Base-by-base conservation (phyloP, 352 stramenopile species). In the Phytophthora foliorum region DNA sequence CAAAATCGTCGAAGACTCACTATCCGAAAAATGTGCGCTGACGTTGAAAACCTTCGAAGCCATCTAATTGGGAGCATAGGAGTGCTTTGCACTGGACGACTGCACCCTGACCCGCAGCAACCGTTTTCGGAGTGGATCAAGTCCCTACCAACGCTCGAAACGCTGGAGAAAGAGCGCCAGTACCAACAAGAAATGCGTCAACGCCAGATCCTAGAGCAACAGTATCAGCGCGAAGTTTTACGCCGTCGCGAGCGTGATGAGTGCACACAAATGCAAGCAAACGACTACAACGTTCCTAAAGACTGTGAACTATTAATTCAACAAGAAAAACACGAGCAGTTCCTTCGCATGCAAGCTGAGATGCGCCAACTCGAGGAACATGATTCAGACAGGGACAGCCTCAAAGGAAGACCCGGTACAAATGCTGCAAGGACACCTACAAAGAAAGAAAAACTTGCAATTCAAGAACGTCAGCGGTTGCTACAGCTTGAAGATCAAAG, bases 141-240 rank as follows among this genome's bases (percentile, higher is more conserved):
- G 21, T 90, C 84, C 0, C 63, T 92, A 16, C 62, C 75, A 39
- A 91, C 84, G 16, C 69, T 91, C 16, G 71, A 91, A 24, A 89
- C 70, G 38, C 63, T 73, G 11, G 69, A 87, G 21, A 69, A 67
- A 29, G 78, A 84, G 13, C 67, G 67, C 0, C 57, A 69, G 36
- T 51, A 72, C 11, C 62, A 80, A 29, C 65, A 84, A 44, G 67
- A 81, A 54, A 65, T 78, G 57, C 77, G 69, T 2, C 71, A 87
- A 27, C 77, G 79, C 4, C 73, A 77, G 10, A 52, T 77, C 6
- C 57, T 91, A 19, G 77, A 91, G 21, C 29, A 62, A 46, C 79
- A 88, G 51, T 90, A 77, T 51, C 64, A 81, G 31, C 42, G 65
- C 14, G 81, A 90, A 21, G 69, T 74, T 54, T 46, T 72, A 22